Evolutionary conservation across 805 yeast genomes (phyloP), one percentile per base, ranked within the genome.

Genomic region (Ogataea allantospora): DNA sequence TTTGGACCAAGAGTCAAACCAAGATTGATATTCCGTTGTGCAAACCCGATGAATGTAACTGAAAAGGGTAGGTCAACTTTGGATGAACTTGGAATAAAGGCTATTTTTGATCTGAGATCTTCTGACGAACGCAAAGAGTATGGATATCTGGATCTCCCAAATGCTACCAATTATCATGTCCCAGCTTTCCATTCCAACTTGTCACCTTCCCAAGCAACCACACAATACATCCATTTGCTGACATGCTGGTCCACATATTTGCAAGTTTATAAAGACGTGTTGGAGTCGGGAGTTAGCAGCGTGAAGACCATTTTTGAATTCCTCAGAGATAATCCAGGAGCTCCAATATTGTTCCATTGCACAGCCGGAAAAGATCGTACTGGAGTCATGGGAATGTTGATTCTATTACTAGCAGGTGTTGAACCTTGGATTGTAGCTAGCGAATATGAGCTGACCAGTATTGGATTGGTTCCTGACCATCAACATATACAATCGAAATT

Each of bases 321-420:
- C 51, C 63, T 87, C 31, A 65, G 79, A 30, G 86, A 82, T 40
- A 57, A 66, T 27, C 71, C 77, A 3, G 58, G 63, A n/a, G 65
- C 62, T 14, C 72, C 75, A 2, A 62, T 87, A 41, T 60, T 82
- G 7, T 76, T 80, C 58, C 91, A 85, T 55, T 87, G 95, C 61
- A 77, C 89, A 4, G 91, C 91, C 1, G 95, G 95, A 2, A 87
- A 86, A 57, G 95, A 87, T 56, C 71, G 95, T 29, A 86, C 95
- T 0, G 95, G 95, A 0, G 68, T 85, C 10, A 55, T 83, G 46
- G 73, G 80, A 2, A 83, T 87, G 78, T 57, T 87, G 43, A 65
- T 86, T 5, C 65, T 86, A 30, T 62, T 77, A 13, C 55, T 84
- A 7, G 62, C 75, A 5, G 89, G 85, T 0, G 85, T 86, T 3